Evolutionary conservation across 1,284 basidiomycete genomes (phyloP).

Genomic region (Cystobasidium slooffiae): DNA sequence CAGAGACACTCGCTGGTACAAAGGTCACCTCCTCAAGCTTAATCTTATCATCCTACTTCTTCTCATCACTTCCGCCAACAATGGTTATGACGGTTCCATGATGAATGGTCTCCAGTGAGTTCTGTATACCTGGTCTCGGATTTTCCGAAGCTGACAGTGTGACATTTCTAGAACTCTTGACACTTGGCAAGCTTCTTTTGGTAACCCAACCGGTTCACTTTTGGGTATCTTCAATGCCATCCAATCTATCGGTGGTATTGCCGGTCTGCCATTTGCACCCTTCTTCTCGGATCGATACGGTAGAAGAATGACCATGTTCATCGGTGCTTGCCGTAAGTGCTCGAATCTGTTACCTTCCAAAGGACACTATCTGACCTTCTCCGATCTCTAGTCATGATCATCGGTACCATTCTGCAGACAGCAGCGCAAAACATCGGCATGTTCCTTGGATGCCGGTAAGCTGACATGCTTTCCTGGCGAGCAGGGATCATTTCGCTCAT

Average conservation of each 20-base stretch:
- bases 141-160: too few relatives aligned
- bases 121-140: too few relatives aligned
- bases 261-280: conserved; percentile 66
- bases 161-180: too few relatives aligned
- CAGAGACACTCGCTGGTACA: conserved; percentile 25
- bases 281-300: conserved; percentile 66
- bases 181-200: conserved; percentile 60
- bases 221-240: conserved; percentile 75
- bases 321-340: conserved; percentile 57
- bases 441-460: conserved; percentile 65
- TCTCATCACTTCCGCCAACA: conserved; percentile 65
- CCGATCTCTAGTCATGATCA: conserved; percentile 62
- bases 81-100: conserved; percentile 63
- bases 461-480: too few relatives aligned
- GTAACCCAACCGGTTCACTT: conserved; percentile 62
- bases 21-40: conserved; percentile 51
- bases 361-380: not conserved
- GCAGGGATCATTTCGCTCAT: too few relatives aligned
- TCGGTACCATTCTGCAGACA: conserved; percentile 65
- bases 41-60: conserved; percentile 67
- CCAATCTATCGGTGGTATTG: conserved; percentile 67
- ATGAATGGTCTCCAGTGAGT: conserved; percentile 65
- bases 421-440: conserved; percentile 70
- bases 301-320: conserved; percentile 64
- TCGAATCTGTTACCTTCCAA: not conserved